Evolutionary conservation across 2,329 filamentous ascomycete species (phyloP).

Genomic region (Colletotrichum incanum): DNA sequence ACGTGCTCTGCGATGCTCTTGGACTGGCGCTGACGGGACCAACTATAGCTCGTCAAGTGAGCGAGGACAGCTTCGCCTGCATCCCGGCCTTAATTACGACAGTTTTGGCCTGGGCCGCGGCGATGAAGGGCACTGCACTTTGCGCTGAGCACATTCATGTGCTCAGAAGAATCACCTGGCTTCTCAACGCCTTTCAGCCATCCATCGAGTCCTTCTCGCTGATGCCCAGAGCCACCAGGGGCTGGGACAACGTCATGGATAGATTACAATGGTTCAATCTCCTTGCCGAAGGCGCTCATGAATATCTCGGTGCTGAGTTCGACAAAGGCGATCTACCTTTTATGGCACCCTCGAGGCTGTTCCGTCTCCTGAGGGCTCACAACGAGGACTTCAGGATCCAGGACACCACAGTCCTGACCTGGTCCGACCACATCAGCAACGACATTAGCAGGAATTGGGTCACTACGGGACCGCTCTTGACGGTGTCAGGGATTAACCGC

Average conservation of each 20-base stretch:
- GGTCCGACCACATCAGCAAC: slow-evolving; percentile 59
- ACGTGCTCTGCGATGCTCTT: slow-evolving; percentile 65
- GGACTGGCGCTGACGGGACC: slow-evolving; percentile 53
- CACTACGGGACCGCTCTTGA: slow-evolving; percentile 52
- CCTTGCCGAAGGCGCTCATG: slow-evolving; percentile 28
- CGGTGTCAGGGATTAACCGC: slow-evolving; percentile 56
- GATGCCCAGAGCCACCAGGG: neutral
- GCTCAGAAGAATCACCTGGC: slow-evolving; percentile 43
- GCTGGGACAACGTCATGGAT: slow-evolving; percentile 36
- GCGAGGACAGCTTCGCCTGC: slow-evolving; percentile 51
- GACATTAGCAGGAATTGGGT: slow-evolving; percentile 65
- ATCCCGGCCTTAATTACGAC: slow-evolving; percentile 46
- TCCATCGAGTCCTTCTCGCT: slow-evolving; percentile 42
- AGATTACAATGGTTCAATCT: slow-evolving; percentile 13
- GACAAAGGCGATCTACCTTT: slow-evolving; percentile 1
- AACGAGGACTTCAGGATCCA: slow-evolving; percentile 28
- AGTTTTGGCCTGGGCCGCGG: slow-evolving; percentile 46
- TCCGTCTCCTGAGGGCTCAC: slow-evolving; percentile 41
- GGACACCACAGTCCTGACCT: slow-evolving; percentile 55
- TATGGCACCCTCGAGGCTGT: slow-evolving; percentile 41
- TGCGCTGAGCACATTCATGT: slow-evolving; percentile 47
- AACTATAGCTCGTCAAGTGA: slow-evolving; percentile 56
- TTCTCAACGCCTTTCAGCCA: slow-evolving; percentile 44
- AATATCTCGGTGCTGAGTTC: slow-evolving; percentile 33
- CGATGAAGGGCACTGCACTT: slow-evolving; percentile 25